Evolutionary conservation across 305 asterid species (phyloP).

Genomic region (Fraxinus velutina): DNA sequence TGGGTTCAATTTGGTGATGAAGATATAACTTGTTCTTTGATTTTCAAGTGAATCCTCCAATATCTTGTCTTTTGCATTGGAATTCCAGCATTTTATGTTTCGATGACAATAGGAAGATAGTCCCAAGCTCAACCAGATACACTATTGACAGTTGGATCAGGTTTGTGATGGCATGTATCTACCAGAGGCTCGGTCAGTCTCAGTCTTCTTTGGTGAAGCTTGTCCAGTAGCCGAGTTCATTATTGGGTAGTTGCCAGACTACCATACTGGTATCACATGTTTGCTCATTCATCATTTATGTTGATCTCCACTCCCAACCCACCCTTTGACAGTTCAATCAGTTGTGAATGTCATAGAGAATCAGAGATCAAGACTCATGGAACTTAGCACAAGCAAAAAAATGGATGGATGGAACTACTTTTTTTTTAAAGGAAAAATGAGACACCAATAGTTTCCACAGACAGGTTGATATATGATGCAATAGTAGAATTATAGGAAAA

Average conservation of each 20-base stretch:
- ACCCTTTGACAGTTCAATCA: not conserved
- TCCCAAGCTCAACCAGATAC: not conserved
- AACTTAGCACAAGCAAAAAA: not conserved
- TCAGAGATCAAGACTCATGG: not conserved
- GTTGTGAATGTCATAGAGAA: not conserved
- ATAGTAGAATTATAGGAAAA: not conserved
- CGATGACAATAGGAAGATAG: not conserved
- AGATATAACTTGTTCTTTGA: not conserved
- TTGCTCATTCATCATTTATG: not conserved
- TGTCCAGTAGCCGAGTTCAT: not conserved
- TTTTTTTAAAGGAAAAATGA: not conserved
- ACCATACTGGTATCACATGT: not conserved
- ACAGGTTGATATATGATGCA: not conserved
- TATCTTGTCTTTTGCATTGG: not conserved
- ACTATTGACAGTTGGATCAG: not conserved
- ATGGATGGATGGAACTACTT: not conserved
- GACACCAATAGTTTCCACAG: not conserved
- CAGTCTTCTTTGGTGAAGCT: not conserved
- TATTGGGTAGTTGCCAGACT: not conserved
- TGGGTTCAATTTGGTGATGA: not conserved
- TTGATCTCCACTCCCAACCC: not conserved
- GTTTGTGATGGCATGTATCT: not conserved
- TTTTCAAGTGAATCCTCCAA: not conserved
- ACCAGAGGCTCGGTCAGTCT: not conserved
- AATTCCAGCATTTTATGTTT: slow-evolving; percentile 2